Base-by-base conservation (phyloP, 495 filamentous ascomycete genomes). In the Articulospora tetracladia region DNA sequence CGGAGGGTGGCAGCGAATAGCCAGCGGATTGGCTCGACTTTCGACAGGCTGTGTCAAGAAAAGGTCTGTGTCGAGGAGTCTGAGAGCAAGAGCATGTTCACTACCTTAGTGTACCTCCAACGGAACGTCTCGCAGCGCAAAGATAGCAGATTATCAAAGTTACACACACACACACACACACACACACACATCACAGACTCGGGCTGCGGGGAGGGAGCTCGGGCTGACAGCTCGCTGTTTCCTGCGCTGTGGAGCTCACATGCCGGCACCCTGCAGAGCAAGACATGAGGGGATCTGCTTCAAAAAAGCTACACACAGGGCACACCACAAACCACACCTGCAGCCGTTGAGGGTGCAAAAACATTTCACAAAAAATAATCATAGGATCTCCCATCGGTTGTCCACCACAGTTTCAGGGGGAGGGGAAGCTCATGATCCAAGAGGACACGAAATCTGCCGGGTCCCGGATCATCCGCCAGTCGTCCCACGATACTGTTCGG, bases 391-490 rank as follows among this genome's bases (percentile, higher is more conserved):
- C n/a, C 39, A 12, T 15, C 39, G 7, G 25, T 36, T 15, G 56
- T n/a, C 27, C 4, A 15, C 15, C 39, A 22, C 27, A 39, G 56
- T 52, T 58, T 51, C 46, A 51, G 56, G 23, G 46, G 46, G 56
- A 58, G 56, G 56, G 54, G 46, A 58, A 58, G 56, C 47, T 41
- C 23, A 48, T 19, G 2, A 23, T 25, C 11, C 28, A 12, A 22
- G 23, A 15, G 20, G 36, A 15, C 19, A 25, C 20, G 3, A 44
- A 44, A 17, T 44, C 39, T 46, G 32, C 53, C 36, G 53, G 23
- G 22, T 46, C 19, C 53, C 53, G 53, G 46, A 19, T 19, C 7
- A 7, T 44, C 39, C 17, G n/a, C n/a, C n/a, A n/a, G n/a, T n/a
- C n/a, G 39, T 44, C 17, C 8, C 39, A 44, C 39, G 39, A 17